Percentiles rank a stretch among this genome's conserved stretches.
These are phyloP conservation scores for Scedosporium aurantiacum DNA, from an alignment of 2,329 filamentous ascomycete genomes.

Conservation along the genomic window DNA sequence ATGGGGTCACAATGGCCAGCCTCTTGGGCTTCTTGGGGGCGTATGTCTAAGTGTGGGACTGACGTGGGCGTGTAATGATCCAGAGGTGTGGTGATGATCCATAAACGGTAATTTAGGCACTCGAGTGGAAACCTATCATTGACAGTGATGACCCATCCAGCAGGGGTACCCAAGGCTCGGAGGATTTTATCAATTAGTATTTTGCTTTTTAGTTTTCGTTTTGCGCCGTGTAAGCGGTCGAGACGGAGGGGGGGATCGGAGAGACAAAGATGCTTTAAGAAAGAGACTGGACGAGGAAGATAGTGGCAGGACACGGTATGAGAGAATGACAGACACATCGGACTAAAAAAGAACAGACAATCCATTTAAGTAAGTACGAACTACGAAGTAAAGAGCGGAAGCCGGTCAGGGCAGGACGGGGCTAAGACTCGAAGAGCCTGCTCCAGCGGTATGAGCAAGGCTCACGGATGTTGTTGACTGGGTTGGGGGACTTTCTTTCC, in stretches of 20 bases:
- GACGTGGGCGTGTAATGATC: constrained; percentile 4
- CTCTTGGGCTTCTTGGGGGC: not conserved
- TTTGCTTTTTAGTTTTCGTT: too few relatives aligned
- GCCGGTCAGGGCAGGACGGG: not conserved
- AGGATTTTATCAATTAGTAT: too few relatives aligned
- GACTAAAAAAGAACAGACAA: not conserved
- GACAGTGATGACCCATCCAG: constrained; percentile 1
- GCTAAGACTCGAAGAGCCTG: not conserved
- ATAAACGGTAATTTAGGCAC: constrained; percentile 5
- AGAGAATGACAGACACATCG: not conserved
- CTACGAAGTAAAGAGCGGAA: not conserved
- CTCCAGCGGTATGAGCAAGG: not conserved
- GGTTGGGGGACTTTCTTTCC: not conserved
- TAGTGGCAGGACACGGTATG: not conserved
- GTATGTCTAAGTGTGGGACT: constrained; percentile 3
- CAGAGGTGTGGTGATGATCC: constrained; percentile 1
- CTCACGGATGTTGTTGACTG: constrained; percentile 1
- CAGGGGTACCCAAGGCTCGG: too few relatives aligned
- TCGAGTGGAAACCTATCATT: constrained; percentile 2
- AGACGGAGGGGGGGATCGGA: not conserved
- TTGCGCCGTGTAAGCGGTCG: too few relatives aligned
- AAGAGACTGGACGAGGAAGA: not conserved
- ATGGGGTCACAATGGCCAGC: not conserved
- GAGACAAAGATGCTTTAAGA: not conserved
- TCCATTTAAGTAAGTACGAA: not conserved